Evolutionary conservation across 768 basidiomycete genomes (phyloP).

Genomic region (Pleurotus djamor): DNA sequence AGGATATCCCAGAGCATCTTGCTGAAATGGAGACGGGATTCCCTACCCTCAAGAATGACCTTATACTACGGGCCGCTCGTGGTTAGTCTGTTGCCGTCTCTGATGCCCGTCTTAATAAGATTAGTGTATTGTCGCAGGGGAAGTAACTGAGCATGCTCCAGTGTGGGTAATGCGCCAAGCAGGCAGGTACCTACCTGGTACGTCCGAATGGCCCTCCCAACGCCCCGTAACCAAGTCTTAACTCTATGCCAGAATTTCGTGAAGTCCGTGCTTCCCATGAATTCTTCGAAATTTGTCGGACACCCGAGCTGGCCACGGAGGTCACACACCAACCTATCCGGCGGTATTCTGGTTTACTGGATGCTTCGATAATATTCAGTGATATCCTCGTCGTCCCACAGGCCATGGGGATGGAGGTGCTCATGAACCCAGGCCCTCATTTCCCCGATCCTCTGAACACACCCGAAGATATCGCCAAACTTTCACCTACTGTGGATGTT

Average conservation of each 20-base stretch:
- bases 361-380: slow-evolving; percentile 97
- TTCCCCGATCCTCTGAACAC: slow-evolving; percentile 85
- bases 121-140: slow-evolving; percentile 40
- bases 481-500: slow-evolving; percentile 69
- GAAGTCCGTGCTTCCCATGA: slow-evolving; percentile 82
- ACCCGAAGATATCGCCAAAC: slow-evolving; percentile 68
- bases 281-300: slow-evolving; percentile 95
- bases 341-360: slow-evolving; percentile 81
- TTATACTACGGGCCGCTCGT: slow-evolving; percentile 83
- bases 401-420: slow-evolving; percentile 93
- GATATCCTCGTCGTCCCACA: slow-evolving; percentile 98
- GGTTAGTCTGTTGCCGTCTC: slow-evolving; percentile 38
- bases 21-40: slow-evolving; percentile 42
- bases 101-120: slow-evolving; percentile 1
- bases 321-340: slow-evolving; percentile 94
- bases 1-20: not conserved
- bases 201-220: slow-evolving; percentile 14
- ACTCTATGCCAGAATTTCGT: slow-evolving; percentile 69
- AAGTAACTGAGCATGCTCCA: slow-evolving; percentile 88
- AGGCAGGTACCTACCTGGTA: slow-evolving; percentile 92
- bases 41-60: slow-evolving; percentile 81
- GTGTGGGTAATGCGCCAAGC: slow-evolving; percentile 99
- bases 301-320: slow-evolving; percentile 84
- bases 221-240: not conserved
- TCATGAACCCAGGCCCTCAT: slow-evolving; percentile 90